phyloP scores from a whole-genome alignment of 768 basidiomycete genomes.

The Hebeloma cylindrosporum region DNA sequence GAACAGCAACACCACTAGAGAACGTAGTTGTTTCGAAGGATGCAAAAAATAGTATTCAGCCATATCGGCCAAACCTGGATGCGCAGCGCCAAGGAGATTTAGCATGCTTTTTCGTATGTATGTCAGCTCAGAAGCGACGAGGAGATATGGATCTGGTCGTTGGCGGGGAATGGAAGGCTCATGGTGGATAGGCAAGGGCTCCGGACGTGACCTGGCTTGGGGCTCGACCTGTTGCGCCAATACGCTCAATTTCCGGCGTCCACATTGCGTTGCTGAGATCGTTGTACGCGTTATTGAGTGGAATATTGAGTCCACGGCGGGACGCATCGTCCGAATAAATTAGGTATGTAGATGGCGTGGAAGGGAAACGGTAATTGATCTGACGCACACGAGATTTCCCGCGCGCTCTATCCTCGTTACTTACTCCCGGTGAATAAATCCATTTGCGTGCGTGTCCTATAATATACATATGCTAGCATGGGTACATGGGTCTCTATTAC shows the following conservation, averaged over 20 bases:
- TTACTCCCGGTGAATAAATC: conserved; percentile 2
- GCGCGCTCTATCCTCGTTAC: conserved; percentile 21
- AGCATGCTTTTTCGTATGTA: conserved; percentile 72
- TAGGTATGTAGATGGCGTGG: conserved; percentile 8
- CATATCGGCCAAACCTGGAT: conserved; percentile 83
- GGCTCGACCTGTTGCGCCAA: conserved; percentile 43
- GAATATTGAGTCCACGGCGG: conserved; percentile 17
- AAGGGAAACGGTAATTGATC: conserved; percentile 7
- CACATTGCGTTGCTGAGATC: conserved; percentile 26
- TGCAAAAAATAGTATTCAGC: conserved; percentile 92
- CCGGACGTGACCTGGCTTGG: conserved; percentile 25
- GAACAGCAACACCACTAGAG: conserved; percentile 86
- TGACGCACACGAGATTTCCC: conserved; percentile 24
- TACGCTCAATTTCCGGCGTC: conserved; percentile 37
- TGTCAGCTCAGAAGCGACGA: conserved; percentile 73
- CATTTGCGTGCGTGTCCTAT: conserved; percentile 11
- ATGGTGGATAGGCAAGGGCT: conserved; percentile 29
- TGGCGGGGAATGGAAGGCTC: conserved; percentile 20
- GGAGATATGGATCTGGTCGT: conserved; percentile 61
- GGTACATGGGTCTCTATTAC: neutral
- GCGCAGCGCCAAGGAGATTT: conserved; percentile 80
- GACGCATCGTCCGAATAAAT: conserved; percentile 14
- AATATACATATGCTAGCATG: conserved; percentile 18
- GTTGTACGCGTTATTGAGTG: conserved; percentile 16
- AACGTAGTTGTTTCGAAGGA: conserved; percentile 88